phyloP scores from a whole-genome alignment of 2,329 filamentous ascomycete genomes.

The Colletotrichum sp. region DNA sequence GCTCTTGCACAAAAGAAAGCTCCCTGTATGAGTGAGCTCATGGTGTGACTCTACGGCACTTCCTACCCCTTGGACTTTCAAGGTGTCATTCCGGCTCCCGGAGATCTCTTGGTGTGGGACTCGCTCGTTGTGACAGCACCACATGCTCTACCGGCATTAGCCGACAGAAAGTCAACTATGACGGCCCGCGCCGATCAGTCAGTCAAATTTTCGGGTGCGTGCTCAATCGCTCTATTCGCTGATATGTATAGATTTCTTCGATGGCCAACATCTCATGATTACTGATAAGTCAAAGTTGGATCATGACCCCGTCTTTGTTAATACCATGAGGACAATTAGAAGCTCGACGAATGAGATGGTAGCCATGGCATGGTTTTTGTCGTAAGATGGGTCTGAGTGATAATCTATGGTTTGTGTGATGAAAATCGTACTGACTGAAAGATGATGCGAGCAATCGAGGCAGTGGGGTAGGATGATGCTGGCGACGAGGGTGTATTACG shows the following conservation, averaged over 20 bases:
- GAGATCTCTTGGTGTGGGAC: background rate
- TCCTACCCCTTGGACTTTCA: background rate
- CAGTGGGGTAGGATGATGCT: background rate
- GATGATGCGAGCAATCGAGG: background rate
- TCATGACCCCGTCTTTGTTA: background rate
- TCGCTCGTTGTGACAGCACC: background rate
- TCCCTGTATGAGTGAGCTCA: background rate
- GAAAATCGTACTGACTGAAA: background rate
- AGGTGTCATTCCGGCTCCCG: background rate
- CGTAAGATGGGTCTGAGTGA: background rate
- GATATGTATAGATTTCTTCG: background rate
- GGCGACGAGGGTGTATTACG: background rate
- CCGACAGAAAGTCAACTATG: background rate
- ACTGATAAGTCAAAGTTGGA: background rate
- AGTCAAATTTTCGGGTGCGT: background rate
- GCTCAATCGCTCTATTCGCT: background rate
- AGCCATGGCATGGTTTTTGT: background rate
- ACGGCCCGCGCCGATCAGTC: background rate
- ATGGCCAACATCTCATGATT: background rate
- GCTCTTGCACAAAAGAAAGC: fast-evolving
- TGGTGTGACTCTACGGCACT: background rate
- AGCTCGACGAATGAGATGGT: background rate
- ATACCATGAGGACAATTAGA: background rate
- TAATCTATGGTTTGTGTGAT: background rate
- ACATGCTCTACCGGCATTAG: background rate